These are phyloP conservation scores for Cercospora janseana DNA, from an alignment of 2,329 filamentous ascomycete genomes.

Conservation along the genomic window DNA sequence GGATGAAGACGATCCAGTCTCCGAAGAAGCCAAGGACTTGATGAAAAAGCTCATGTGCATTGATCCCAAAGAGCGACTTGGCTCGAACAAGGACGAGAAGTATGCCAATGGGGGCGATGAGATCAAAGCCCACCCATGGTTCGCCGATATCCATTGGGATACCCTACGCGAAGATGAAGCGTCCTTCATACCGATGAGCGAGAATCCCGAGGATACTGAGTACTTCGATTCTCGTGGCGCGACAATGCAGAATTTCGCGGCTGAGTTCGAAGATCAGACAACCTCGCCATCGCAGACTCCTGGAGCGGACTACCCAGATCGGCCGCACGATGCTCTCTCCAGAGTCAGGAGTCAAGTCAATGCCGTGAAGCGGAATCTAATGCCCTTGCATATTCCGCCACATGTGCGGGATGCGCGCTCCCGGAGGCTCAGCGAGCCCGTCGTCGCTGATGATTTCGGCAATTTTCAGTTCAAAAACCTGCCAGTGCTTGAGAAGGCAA, in stretches of 20 bases:
- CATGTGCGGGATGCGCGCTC: conserved; percentile 90
- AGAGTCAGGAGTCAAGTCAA: conserved; percentile 81
- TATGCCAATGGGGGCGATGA: conserved; percentile 82
- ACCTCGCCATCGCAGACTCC: conserved; percentile 70
- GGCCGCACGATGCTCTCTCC: conserved; percentile 91
- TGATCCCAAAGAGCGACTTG: conserved; percentile 76
- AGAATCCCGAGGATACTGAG: conserved; percentile 95
- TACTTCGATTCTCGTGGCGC: conserved; percentile 94
- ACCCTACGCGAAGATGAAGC: conserved; percentile 91
- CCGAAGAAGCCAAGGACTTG: conserved; percentile 84
- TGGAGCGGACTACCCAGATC: conserved; percentile 75
- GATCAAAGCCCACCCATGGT: conserved; percentile 87
- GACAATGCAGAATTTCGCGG: conserved; percentile 85
- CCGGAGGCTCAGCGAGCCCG: conserved; percentile 84
- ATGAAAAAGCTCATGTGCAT: conserved; percentile 89
- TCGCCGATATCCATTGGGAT: conserved; percentile 82
- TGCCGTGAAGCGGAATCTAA: conserved; percentile 82
- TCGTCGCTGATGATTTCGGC: conserved; percentile 87
- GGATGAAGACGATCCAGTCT: conserved; percentile 69
- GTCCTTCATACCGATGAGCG: conserved; percentile 86
- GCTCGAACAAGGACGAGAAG: conserved; percentile 80
- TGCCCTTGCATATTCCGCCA: conserved; percentile 93
- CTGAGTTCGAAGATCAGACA: conserved; percentile 87
- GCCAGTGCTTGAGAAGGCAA: conserved; percentile 93
- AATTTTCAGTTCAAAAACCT: conserved; percentile 97